These are phyloP conservation scores for Penicillium freii DNA, from an alignment of 2,329 filamentous ascomycete genomes.

Conservation along the genomic window DNA sequence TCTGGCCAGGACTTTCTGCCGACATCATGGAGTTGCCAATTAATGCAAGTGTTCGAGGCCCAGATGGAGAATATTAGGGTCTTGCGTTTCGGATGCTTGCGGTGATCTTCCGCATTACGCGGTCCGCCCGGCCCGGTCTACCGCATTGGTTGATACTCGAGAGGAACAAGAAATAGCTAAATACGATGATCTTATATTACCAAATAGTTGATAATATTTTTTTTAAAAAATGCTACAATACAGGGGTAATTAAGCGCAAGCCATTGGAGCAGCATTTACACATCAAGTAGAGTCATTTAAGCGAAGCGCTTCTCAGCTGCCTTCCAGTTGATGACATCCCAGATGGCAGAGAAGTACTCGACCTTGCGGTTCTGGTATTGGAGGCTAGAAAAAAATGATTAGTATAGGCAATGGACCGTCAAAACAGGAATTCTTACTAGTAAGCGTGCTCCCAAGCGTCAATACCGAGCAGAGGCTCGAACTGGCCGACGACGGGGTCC, in stretches of 20 bases:
- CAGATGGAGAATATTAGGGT: conserved; percentile 2
- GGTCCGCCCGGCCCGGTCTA: conserved; percentile 13
- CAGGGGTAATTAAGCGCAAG: conserved; percentile 9
- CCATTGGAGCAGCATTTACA: conserved; percentile 11
- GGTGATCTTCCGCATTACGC: conserved; percentile 5
- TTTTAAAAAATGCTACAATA: conserved; percentile 22
- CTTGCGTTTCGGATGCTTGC: conserved; percentile 5
- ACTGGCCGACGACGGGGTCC: conserved; percentile 82
- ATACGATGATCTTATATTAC: not conserved
- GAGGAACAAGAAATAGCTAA: not conserved
- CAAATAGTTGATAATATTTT: conserved; percentile 7
- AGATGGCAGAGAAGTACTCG: conserved; percentile 90
- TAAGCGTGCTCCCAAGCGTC: conserved; percentile 97
- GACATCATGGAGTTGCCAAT: conserved; percentile 23
- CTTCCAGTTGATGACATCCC: conserved; percentile 97
- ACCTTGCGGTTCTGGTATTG: conserved; percentile 97
- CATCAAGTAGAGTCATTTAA: conserved; percentile 33
- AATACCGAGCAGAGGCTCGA: conserved; percentile 78
- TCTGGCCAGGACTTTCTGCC: conserved; percentile 33
- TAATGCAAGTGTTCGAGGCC: not conserved
- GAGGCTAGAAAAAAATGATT: conserved; percentile 50
- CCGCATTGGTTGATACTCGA: not conserved
- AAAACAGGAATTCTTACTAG: conserved; percentile 55
- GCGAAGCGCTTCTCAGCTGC: conserved; percentile 74
- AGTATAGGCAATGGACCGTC: conserved; percentile 12